Percentiles rank a stretch among this genome's conserved stretches.
Evolutionary conservation across 192 early-diverging fungal genomes (phyloP).

Genomic region (Rhizoclosmatium sp.): DNA sequence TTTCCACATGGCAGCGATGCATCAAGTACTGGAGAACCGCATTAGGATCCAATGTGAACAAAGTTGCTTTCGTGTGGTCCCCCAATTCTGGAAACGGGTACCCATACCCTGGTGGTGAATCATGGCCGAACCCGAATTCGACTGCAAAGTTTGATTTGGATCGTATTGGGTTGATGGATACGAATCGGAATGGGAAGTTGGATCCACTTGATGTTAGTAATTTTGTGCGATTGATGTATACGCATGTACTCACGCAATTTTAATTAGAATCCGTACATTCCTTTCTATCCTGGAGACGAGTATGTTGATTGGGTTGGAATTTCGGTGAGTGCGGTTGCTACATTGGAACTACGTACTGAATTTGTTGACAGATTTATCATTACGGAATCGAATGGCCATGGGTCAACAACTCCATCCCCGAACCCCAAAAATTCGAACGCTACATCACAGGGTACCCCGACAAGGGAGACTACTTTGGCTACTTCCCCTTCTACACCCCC

Average conservation of each 20-base stretch:
- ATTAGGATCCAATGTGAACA: background rate
- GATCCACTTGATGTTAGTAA: constrained; percentile 14
- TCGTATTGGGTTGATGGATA: constrained; percentile 15
- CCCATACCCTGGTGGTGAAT: constrained; percentile 10
- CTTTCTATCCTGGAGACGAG: constrained; percentile 39
- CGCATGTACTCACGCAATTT: background rate
- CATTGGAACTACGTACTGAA: no score
- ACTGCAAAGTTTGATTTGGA: constrained; percentile 8
- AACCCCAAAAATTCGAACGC: constrained; percentile 15
- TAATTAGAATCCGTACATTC: constrained; percentile 26
- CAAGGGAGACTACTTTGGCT: background rate
- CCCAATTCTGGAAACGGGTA: constrained; percentile 38
- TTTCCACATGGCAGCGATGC: constrained; percentile 9
- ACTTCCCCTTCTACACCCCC: constrained; percentile 26
- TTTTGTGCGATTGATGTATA: background rate
- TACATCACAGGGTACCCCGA: constrained; percentile 15
- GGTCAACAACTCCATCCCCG: constrained; percentile 4
- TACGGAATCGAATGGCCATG: background rate
- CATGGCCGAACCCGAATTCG: background rate
- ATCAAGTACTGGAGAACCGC: constrained; percentile 3
- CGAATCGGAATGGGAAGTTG: constrained; percentile 14
- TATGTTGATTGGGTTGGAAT: constrained; percentile 40
- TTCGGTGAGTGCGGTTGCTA: background rate
- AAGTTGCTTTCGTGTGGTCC: constrained; percentile 27
- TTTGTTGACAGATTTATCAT: constrained; percentile 11